Base-by-base conservation (phyloP, 305 asterid species). In the Fraxinus dipetala region DNA sequence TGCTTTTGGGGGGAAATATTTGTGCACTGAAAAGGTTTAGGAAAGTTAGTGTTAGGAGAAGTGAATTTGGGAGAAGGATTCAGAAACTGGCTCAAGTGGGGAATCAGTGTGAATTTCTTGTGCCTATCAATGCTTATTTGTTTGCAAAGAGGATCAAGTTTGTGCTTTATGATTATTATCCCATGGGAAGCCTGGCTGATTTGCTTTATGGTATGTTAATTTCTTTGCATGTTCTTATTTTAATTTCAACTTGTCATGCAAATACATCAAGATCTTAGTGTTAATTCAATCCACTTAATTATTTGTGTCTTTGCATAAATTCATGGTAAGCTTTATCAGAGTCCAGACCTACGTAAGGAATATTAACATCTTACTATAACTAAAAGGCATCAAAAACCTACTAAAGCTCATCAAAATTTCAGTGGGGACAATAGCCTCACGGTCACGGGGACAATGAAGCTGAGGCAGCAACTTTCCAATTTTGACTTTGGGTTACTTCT, bases 151-250 rank as follows among this genome's bases (percentile, higher is more conserved):
- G 94, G 90, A 89, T 91, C 80, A 91, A 91, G 78, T 89, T 91
- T 74, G 91, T 85, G 82, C 90, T 89, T 6, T 86, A 84, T 84
- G 87, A 87, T 61, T 89, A 91, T 78, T 89, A 91, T 80, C 93
- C 94, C 65, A 91, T 91, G 94, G 93, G 94, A 54, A 87, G 89
- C 56, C 92, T 91, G 51, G 90, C 89, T 83, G 90, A 89, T 85
- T 80, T 91, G 83, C 94, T 91, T 81, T 63, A 82, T 38, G 91
- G 93, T 90, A 83, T 38, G 59, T 51, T n/a, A 28, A 16, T 51
- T 51, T 51, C 59, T 67, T 2, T 56, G 26, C 45, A 6, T 10
- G 18, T 79, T 34, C 2, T 56, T 59, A 20, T 18, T n/a, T 56
- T 38, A 20, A 5, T 35, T 35, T 20, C 78, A 73, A 8, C 2